Evolutionary conservation across 2,329 filamentous ascomycete genomes (phyloP).

Genomic region (Thermoascus crustaceus): DNA sequence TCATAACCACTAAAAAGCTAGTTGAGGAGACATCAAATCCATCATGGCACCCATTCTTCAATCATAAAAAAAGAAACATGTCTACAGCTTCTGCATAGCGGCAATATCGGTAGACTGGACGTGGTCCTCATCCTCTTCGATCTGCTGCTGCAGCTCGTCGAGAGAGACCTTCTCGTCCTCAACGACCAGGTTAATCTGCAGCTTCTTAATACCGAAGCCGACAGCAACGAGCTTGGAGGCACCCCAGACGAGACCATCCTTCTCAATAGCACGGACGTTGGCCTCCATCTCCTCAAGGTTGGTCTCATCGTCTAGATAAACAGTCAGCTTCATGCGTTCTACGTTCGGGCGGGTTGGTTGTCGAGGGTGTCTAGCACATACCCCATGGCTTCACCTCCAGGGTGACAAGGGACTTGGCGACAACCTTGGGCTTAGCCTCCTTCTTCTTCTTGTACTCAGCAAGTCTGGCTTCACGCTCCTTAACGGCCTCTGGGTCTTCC

Average conservation of each 20-base stretch:
- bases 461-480: slow-evolving; percentile 78
- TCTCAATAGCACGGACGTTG: slow-evolving; percentile 72
- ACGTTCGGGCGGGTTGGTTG: too few relatives aligned
- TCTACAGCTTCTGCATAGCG: slow-evolving; percentile 89
- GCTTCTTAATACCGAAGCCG: slow-evolving; percentile 97
- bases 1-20: slow-evolving; percentile 29
- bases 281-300: slow-evolving; percentile 76
- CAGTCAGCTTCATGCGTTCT: slow-evolving; percentile 6
- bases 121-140: slow-evolving; percentile 82
- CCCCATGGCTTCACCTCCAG: slow-evolving; percentile 98
- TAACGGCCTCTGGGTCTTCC: slow-evolving; percentile 79
- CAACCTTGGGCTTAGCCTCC: slow-evolving; percentile 81
- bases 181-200: slow-evolving; percentile 95
- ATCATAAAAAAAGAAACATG: slow-evolving; percentile 22
- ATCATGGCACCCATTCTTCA: slow-evolving; percentile 28
- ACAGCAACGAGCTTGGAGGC: slow-evolving; percentile 79
- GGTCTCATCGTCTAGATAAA: slow-evolving; percentile 73
- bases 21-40: slow-evolving; percentile 28
- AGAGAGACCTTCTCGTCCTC: slow-evolving; percentile 94
- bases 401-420: slow-evolving; percentile 93
- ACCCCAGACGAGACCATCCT: slow-evolving; percentile 96
- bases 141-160: slow-evolving; percentile 78
- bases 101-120: slow-evolving; percentile 89
- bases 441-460: slow-evolving; percentile 97
- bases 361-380: slow-evolving; percentile 43